A percentile compares a stretch with the other conserved stretches of the same genome.
phyloP scores from a whole-genome alignment of 192 early-diverging fungal species.

The Coemansia sp. region DNA sequence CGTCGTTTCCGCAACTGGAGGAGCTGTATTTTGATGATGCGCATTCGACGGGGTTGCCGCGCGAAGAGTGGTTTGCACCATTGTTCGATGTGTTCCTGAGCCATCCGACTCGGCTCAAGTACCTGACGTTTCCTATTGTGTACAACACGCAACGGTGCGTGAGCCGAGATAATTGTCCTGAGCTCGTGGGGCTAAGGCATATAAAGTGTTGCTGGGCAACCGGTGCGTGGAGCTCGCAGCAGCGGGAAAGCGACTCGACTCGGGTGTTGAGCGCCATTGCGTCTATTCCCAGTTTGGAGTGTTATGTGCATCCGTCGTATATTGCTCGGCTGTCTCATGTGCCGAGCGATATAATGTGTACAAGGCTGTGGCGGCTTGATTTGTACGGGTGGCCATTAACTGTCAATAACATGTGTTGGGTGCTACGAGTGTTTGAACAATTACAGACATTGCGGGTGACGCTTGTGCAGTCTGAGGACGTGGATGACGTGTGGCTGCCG shows the following conservation, averaged over 20 bases:
- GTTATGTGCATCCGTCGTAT: conserved; percentile 46
- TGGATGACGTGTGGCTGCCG: not conserved
- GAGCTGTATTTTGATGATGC: conserved; percentile 48
- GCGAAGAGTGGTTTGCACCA: conserved; percentile 49
- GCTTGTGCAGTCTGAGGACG: conserved; percentile 3
- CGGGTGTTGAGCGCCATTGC: conserved; percentile 34
- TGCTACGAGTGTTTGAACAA: conserved; percentile 12
- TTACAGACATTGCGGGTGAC: conserved; percentile 26
- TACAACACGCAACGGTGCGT: conserved; percentile 46
- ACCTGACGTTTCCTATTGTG: conserved; percentile 47
- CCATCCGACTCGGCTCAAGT: conserved; percentile 16
- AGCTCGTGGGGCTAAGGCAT: conserved; percentile 31
- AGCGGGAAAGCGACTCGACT: conserved; percentile 41
- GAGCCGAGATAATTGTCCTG: conserved; percentile 31
- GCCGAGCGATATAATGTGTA: conserved; percentile 21
- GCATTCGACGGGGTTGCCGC: conserved; percentile 24
- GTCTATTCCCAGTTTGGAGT: conserved; percentile 25
- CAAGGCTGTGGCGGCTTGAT: conserved; percentile 16
- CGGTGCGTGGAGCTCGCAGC: conserved; percentile 16
- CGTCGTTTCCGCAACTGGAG: conserved; percentile 31
- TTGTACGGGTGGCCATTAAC: conserved; percentile 50
- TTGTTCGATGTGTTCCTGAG: conserved; percentile 41
- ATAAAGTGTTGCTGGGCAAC: conserved; percentile 55
- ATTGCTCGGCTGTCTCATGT: conserved; percentile 33
- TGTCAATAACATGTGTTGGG: conserved; percentile 22